These are phyloP conservation scores for Cairneyella variabilis DNA, from an alignment of 495 filamentous ascomycete species.

Conservation along the genomic window DNA sequence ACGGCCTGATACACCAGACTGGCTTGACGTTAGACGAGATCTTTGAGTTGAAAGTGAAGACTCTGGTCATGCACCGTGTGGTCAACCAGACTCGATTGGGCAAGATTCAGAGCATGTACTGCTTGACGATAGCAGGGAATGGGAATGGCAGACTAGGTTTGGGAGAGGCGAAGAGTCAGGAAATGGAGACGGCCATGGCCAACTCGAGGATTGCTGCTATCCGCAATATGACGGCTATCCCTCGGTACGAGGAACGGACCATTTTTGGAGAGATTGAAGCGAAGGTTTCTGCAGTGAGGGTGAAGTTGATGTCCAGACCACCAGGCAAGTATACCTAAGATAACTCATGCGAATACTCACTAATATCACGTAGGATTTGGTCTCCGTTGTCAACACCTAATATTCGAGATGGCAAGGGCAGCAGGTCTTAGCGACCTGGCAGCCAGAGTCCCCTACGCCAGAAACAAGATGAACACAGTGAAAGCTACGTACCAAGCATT, in stretches of 20 bases:
- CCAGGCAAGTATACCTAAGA: constrained; percentile 63
- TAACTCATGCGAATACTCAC: background rate
- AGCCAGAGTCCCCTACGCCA: constrained; percentile 68
- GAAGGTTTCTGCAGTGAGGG: constrained; percentile 80
- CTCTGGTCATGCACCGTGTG: constrained; percentile 67
- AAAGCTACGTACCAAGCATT: constrained; percentile 86
- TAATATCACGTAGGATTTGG: constrained; percentile 67
- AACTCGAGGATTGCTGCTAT: constrained; percentile 76
- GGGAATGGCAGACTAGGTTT: constrained; percentile 79
- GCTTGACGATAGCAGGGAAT: constrained; percentile 78
- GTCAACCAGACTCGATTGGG: constrained; percentile 94
- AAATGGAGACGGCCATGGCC: constrained; percentile 54
- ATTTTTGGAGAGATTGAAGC: constrained; percentile 80
- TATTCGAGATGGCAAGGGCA: constrained; percentile 85
- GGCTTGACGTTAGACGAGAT: constrained; percentile 61
- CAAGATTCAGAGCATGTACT: constrained; percentile 72
- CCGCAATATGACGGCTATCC: constrained; percentile 80
- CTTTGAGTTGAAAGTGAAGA: constrained; percentile 51
- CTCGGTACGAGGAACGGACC: constrained; percentile 84
- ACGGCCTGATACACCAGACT: constrained; percentile 58
- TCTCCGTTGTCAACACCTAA: constrained; percentile 80
- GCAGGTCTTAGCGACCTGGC: constrained; percentile 83
- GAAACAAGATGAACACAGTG: constrained; percentile 95
- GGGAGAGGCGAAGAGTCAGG: constrained; percentile 82
- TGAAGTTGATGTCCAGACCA: constrained; percentile 74